Evolutionary conservation across 2,329 filamentous ascomycete genomes (phyloP), one percentile per base, ranked within the genome.

Genomic region (Xylaria sp.): DNA sequence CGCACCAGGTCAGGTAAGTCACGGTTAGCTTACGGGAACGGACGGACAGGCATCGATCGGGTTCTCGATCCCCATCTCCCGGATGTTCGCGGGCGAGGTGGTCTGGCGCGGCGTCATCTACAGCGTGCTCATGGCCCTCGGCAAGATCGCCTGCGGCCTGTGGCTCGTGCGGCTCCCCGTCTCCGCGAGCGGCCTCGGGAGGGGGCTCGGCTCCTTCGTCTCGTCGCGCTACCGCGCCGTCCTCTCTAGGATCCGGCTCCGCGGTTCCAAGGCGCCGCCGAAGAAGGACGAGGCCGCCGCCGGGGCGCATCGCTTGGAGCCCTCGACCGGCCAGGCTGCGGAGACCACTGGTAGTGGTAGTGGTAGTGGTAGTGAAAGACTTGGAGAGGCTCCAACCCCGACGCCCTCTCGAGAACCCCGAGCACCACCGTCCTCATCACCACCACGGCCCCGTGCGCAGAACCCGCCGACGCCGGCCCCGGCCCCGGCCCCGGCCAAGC

Each of bases 31-130:
- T n/a, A n/a, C n/a, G n/a, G n/a, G n/a, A n/a, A 13, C 57, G 64
- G 6, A 64, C 34, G n/a, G n/a, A 19, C 1, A 79, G 77, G 77
- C 81, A 1, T 84, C 81, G 0, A 88, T 93, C 34, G 90, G 90
- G 0, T 92, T 93, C 66, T 87, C 89, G 0, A 89, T 94, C 1
- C 90, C 90, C 0, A 87, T 93, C 24, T 83, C 80, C 0, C 72
- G 82, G 5, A 85, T 94, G 77, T 93, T 92, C 62, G 68, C 69
- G 0, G 82, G 82, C 0, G 64, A 72, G 0, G 77, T 89, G 0
- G 71, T 92, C 1, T 94, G 89, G 90, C 82, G 84, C 9, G 90
- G 90, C 0, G 57, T 92, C 0, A 78, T 92, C 1, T 94, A 92
- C 63, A 78, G 87, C 0, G 59, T 87, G 0, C 72, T 94, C 2